Conservation (phyloP, 441 rosid species). For the Jatropha multifida region DNA sequence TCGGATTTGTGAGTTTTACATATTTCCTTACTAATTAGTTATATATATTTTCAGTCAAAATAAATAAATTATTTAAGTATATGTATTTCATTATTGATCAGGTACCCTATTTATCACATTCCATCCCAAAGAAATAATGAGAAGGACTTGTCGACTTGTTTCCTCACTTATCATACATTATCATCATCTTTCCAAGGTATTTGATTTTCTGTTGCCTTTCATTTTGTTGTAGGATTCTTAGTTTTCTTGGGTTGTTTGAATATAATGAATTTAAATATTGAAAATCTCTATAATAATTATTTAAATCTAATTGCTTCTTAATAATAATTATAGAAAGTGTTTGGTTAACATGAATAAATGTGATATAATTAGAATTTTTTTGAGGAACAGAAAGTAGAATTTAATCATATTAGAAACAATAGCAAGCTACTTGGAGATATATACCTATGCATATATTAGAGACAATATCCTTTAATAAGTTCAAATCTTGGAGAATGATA, state of each 20-base stretch:
- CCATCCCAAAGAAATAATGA: constrained; percentile 51
- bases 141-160: constrained; percentile 65
- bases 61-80: neutral
- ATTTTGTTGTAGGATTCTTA: neutral
- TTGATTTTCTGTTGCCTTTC: neutral
- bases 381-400: no score
- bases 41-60: no score
- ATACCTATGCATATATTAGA: no score
- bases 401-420: no score
- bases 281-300: constrained; percentile 1
- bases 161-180: constrained; percentile 71
- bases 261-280: neutral
- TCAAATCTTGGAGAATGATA: no score
- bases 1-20: neutral
- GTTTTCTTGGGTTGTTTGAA: neutral
- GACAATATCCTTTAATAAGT: no score
- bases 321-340: no score
- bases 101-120: constrained; percentile 85
- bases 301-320: neutral
- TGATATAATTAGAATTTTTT: no score
- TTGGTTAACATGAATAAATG: no score
- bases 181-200: constrained; percentile 81
- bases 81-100: constrained; percentile 18
- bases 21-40: neutral
- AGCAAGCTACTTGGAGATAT: no score